phyloP scores from a whole-genome alignment of 2,329 filamentous ascomycete species.

The Dendrostoma leiphaemia region DNA sequence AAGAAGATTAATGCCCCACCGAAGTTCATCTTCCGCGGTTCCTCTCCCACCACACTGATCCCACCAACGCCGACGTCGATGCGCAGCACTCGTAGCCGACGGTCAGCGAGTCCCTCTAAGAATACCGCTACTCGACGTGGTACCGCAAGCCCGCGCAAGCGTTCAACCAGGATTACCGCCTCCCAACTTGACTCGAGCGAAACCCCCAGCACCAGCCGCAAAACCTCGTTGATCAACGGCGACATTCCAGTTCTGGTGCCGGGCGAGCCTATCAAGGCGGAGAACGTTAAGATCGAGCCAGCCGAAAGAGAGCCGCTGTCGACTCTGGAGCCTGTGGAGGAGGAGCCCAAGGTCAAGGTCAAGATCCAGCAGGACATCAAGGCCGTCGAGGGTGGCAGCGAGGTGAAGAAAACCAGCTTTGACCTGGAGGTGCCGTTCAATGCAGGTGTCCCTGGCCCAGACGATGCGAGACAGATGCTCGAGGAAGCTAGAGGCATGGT shows the following conservation, averaged over 20 bases:
- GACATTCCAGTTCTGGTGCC: constrained; percentile 22
- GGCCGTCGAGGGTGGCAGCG: constrained; percentile 53
- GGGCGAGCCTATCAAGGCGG: constrained; percentile 16
- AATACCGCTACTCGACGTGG: constrained; percentile 36
- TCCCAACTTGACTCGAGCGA: constrained; percentile 39
- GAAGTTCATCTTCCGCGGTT: constrained; percentile 52
- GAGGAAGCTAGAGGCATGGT: constrained; percentile 88
- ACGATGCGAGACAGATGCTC: constrained; percentile 81
- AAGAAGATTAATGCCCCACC: constrained; percentile 82
- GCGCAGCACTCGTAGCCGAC: constrained; percentile 48
- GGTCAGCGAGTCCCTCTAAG: constrained; percentile 59
- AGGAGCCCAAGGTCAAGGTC: constrained; percentile 63
- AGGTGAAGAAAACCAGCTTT: constrained; percentile 70
- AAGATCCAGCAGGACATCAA: constrained; percentile 66
- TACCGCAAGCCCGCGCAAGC: constrained; percentile 55
- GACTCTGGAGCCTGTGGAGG: constrained; percentile 50
- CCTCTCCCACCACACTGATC: constrained; percentile 40
- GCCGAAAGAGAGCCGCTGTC: constrained; percentile 48
- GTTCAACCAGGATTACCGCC: constrained; percentile 41
- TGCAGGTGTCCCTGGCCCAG: constrained; percentile 68
- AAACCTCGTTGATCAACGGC: constrained; percentile 28
- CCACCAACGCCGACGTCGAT: constrained; percentile 48
- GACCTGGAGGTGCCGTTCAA: constrained; percentile 72
- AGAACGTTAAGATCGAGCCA: constrained; percentile 40
- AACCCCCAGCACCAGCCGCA: constrained; percentile 22